Base-by-base conservation (phyloP, 2,329 filamentous ascomycete genomes). In the Ceratocystis eucalypticola region DNA sequence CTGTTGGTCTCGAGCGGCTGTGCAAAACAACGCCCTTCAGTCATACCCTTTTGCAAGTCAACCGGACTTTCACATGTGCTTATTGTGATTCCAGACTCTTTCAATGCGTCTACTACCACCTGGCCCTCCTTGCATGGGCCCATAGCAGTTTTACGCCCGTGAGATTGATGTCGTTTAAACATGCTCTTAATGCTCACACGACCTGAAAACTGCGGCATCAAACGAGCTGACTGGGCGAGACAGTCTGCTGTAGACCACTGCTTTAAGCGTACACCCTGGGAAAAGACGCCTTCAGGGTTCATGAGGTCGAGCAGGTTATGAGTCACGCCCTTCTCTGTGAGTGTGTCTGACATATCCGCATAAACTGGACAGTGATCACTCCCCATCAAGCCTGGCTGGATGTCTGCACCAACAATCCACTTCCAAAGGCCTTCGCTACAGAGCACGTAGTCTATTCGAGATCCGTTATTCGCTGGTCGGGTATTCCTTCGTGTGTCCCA, bases 291-390 rank as follows among this genome's bases (percentile, higher is more conserved):
- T 1, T 79, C 72, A 0, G 89, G 87, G 70, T 94, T 96, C 81
- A 96, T 83, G 63, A 94, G 74, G 72, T 96, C 91, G 33, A 80
- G 75, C 2, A 91, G 77, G 70, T 85, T 73, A 59, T 82, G 75
- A 57, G 77, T 71, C 0, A 77, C 81, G 15, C 80, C 75, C 5
- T 82, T 70, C 0, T 72, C 71, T 1, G 96, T 82, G 1, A 72
- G 77, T 45, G 92, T 84, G 20, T 86, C 64, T n/a, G 20, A 84
- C 28, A 95, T 79, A 1, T 82, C 80, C 0, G 87, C 91, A 74
- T 88, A 97, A 0, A 97, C 93, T 0, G 94, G 94, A 71, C 94
- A 99, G 74, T 99, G 94, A 73, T 99, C 94, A 1, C 93, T 97
- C 0, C 94, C 94, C 82, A 96, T 88, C 25, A 97, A 77, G 0